A percentile compares a stretch with the other conserved stretches of the same genome.
These are phyloP conservation scores for Clavariopsis aquatica DNA, from an alignment of 495 filamentous ascomycete species.

Conservation along the genomic window DNA sequence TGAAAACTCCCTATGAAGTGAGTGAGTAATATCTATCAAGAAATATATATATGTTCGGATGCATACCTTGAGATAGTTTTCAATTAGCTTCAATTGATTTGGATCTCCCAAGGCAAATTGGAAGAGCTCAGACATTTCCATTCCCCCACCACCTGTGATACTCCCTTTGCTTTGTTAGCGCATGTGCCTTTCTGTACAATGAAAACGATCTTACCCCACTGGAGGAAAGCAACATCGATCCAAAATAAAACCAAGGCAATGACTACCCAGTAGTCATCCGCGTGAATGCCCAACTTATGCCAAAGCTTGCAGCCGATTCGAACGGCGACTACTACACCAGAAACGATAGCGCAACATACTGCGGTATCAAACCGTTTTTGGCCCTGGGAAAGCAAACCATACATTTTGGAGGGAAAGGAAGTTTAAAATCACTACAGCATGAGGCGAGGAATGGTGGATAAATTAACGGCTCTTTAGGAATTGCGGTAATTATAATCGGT, in stretches of 20 bases:
- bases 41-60: too few relatives aligned
- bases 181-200: not conserved
- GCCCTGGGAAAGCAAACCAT: not conserved
- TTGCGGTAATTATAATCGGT: not conserved
- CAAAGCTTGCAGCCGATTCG: conserved; percentile 10
- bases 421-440: not conserved
- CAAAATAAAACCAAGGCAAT: not conserved
- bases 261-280: conserved; percentile 23
- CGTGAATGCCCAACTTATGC: conserved; percentile 14
- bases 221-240: not conserved
- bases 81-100: not conserved
- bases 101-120: not conserved
- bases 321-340: conserved; percentile 1
- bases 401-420: conserved; percentile 2
- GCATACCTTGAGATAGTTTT: conserved; percentile 22
- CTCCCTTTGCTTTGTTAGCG: conserved; percentile 1
- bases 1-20: conserved; percentile 4
- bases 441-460: not conserved
- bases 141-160: conserved; percentile 16
- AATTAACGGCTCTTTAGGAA: not conserved
- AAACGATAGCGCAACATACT: not conserved
- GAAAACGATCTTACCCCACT: conserved; percentile 14
- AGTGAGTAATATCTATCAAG: too few relatives aligned
- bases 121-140: conserved; percentile 12
- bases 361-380: conserved; percentile 1